phyloP scores from a whole-genome alignment of 2,329 filamentous ascomycete species.

The Beauveria pseudobassiana region DNA sequence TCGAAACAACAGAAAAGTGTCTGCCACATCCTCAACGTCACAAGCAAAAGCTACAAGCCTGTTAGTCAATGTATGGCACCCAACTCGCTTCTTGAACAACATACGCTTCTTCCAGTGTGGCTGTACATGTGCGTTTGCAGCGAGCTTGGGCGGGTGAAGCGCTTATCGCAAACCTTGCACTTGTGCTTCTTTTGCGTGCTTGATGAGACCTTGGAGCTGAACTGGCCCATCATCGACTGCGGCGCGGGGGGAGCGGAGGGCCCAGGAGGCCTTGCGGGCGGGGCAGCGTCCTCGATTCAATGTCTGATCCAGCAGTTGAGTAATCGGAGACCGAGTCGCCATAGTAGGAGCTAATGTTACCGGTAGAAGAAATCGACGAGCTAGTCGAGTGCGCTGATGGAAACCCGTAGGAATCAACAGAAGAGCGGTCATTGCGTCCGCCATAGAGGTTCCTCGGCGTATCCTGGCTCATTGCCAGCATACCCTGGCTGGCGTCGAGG shows the following conservation, averaged over 20 bases:
- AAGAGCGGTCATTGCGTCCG: constrained; percentile 57
- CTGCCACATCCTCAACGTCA: constrained; percentile 88
- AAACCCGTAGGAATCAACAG: constrained; percentile 85
- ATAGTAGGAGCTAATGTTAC: constrained; percentile 78
- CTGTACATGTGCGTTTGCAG: constrained; percentile 98
- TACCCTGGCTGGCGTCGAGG: constrained; percentile 85
- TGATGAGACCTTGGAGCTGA: constrained; percentile 91
- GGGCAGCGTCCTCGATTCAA: constrained; percentile 80
- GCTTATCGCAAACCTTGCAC: constrained; percentile 97
- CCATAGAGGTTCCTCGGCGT: constrained; percentile 88
- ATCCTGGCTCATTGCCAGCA: constrained; percentile 94
- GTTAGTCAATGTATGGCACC: background rate
- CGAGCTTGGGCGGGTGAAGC: constrained; percentile 90
- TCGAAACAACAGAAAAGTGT: constrained; percentile 95
- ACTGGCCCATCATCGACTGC: constrained; percentile 97
- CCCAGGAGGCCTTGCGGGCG: constrained; percentile 59
- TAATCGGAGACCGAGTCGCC: constrained; percentile 87
- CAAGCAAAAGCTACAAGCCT: constrained; percentile 70
- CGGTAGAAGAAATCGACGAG: constrained; percentile 82
- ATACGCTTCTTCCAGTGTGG: constrained; percentile 95
- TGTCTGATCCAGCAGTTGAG: constrained; percentile 80
- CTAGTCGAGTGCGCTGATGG: constrained; percentile 75
- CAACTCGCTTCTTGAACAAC: constrained; percentile 29
- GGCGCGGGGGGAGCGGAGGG: constrained; percentile 70
- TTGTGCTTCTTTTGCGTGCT: constrained; percentile 99